These are phyloP conservation scores for Candida pseudoviswanathii DNA, from an alignment of 1,139 yeast genomes.

Conservation along the genomic window DNA sequence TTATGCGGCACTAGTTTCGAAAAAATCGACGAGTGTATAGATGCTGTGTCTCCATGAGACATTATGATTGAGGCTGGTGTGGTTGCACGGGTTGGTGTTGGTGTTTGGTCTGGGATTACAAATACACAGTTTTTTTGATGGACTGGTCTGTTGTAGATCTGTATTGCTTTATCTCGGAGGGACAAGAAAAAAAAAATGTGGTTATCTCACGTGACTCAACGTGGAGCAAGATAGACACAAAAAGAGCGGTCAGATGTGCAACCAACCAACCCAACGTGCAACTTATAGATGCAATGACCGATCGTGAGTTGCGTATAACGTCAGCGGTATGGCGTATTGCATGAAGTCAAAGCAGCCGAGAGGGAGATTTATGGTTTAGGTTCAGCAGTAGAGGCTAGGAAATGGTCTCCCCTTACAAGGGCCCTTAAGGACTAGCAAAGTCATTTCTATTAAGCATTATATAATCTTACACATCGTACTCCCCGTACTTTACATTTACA, in stretches of 20 bases:
- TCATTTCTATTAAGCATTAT: neutral
- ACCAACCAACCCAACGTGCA: neutral
- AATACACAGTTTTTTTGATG: neutral
- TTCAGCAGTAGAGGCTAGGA: no score
- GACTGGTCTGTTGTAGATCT: neutral
- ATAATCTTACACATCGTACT: neutral
- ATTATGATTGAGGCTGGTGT: neutral
- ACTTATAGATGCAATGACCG: neutral
- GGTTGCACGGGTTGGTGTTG: neutral
- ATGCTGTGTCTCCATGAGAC: constrained; percentile 8
- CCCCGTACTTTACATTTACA: constrained; percentile 9
- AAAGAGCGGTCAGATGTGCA: neutral
- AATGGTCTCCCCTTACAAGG: no score
- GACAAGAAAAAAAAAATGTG: neutral
- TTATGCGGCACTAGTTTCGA: constrained; percentile 8
- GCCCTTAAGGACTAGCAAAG: no score
- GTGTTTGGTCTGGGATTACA: neutral
- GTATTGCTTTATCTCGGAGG: neutral
- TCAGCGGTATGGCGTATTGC: neutral
- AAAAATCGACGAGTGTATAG: constrained; percentile 9
- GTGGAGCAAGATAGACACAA: neutral
- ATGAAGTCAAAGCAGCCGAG: neutral
- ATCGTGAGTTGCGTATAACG: neutral
- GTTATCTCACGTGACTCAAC: neutral
- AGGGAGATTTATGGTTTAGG: no score